Conservation (phyloP, 2,329 filamentous ascomycete genomes). For the Botrytis galanthina region DNA sequence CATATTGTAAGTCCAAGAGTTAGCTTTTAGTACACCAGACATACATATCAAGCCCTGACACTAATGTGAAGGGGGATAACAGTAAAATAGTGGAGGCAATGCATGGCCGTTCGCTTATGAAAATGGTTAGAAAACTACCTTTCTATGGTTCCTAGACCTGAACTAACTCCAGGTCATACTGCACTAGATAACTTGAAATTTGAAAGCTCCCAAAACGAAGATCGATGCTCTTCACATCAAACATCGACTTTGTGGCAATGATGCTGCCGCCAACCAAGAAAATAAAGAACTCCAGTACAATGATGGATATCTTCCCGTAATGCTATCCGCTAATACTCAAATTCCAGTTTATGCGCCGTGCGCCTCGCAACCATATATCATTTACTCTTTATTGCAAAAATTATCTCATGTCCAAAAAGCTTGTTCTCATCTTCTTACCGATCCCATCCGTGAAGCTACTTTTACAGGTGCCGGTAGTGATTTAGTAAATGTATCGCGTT, state of each 20-base stretch:
- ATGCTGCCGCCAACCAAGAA: constrained; percentile 1
- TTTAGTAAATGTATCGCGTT: constrained; percentile 37
- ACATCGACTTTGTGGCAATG: background rate
- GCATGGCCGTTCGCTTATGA: background rate
- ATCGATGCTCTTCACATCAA: background rate
- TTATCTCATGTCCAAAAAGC: constrained; percentile 6
- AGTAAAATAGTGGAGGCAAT: background rate
- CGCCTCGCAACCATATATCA: constrained; percentile 10
- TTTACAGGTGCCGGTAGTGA: constrained; percentile 39
- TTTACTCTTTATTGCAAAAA: background rate
- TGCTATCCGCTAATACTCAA: constrained; percentile 19
- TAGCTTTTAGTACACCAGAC: background rate
- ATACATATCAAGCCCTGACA: background rate
- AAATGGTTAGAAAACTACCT: background rate
- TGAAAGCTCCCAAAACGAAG: background rate
- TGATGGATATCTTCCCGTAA: constrained; percentile 15
- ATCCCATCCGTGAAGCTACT: constrained; percentile 37
- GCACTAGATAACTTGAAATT: background rate
- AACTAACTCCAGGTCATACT: background rate
- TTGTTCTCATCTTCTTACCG: constrained; percentile 35
- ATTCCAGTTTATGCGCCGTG: constrained; percentile 13
- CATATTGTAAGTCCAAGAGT: background rate
- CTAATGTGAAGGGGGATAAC: background rate
- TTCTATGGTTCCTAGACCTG: background rate
- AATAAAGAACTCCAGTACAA: constrained; percentile 5